These are phyloP conservation scores for Anisodus tanguticus DNA, from an alignment of 257 asterid genomes.

Conservation along the genomic window DNA sequence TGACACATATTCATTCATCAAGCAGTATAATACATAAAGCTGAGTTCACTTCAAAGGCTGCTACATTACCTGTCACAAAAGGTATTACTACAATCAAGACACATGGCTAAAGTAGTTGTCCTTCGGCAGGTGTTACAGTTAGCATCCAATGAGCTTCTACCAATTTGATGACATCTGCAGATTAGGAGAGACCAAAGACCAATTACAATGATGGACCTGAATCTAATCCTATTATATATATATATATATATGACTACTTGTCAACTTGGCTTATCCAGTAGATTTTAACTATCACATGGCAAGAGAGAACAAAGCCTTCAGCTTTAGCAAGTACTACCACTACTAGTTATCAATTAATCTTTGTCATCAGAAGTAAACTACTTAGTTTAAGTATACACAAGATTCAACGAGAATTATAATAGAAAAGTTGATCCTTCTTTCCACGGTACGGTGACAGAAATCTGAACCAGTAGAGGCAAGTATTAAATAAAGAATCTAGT, in stretches of 20 bases:
- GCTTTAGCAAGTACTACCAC: background rate
- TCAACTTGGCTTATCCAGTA: background rate
- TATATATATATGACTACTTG: background rate
- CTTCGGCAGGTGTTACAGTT: conserved; percentile 73
- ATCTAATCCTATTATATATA: background rate
- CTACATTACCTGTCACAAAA: conserved; percentile 76
- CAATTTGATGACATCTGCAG: conserved; percentile 72
- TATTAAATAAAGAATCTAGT: background rate
- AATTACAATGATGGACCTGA: background rate
- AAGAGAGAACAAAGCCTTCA: background rate
- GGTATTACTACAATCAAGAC: conserved; percentile 67
- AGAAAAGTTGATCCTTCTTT: background rate
- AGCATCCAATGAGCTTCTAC: conserved; percentile 54
- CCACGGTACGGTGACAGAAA: background rate
- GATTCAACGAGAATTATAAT: background rate
- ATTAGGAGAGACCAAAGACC: conserved; percentile 27
- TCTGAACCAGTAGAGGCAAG: background rate
- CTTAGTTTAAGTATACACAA: background rate
- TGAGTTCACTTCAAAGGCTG: too few relatives aligned
- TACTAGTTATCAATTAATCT: background rate
- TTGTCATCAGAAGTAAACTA: background rate
- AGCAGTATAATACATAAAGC: too few relatives aligned
- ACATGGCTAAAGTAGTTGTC: conserved; percentile 67
- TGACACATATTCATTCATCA: too few relatives aligned
- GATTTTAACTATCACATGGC: background rate